Percentiles rank a stretch among this genome's conserved stretches.
phyloP scores from a whole-genome alignment of 2,329 filamentous ascomycete genomes.

The Gnomoniopsis smithogilvyi region DNA sequence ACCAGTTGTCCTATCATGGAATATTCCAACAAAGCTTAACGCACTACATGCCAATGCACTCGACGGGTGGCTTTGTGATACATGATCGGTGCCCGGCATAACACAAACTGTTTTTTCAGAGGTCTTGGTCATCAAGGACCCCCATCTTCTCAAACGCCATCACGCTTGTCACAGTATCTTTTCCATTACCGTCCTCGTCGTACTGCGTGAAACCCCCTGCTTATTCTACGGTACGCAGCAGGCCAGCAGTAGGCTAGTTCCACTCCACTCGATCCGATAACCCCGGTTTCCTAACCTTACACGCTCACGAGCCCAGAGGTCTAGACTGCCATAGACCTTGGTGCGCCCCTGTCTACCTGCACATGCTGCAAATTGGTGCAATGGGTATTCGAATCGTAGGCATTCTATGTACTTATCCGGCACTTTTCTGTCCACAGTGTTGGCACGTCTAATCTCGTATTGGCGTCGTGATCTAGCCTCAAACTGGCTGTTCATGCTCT shows the following conservation, averaged over 20 bases:
- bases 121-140: neutral
- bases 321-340: slow-evolving; percentile 13
- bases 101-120: neutral
- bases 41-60: neutral
- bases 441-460: slow-evolving; percentile 10
- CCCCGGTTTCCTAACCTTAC: neutral
- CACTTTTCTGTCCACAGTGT: neutral
- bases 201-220: neutral
- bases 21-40: neutral
- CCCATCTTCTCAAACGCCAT: neutral
- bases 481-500: neutral
- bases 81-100: too few species aligned
- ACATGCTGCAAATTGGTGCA: neutral
- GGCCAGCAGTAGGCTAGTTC: neutral
- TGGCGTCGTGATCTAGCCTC: slow-evolving; percentile 6
- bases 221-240: neutral
- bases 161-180: neutral
- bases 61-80: neutral
- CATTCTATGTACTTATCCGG: too few species aligned
- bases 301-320: neutral
- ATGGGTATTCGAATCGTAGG: neutral
- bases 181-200: neutral
- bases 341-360: neutral
- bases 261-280: slow-evolving; percentile 4
- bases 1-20: too few species aligned